Base-by-base conservation (phyloP, 805 yeast species). In the Ogataea pignaliae region DNA sequence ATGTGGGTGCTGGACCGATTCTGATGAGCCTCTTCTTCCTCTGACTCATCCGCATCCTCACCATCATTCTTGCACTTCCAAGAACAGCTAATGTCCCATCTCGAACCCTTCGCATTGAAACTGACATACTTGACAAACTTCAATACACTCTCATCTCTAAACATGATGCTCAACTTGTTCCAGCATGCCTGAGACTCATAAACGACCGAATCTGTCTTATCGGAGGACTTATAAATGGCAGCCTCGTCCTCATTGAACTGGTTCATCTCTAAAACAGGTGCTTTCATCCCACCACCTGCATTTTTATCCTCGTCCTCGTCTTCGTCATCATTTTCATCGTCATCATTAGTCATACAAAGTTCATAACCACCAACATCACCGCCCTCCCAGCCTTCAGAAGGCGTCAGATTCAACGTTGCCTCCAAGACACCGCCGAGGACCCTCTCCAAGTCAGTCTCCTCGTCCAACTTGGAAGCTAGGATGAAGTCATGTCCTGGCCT, bases 341-440 rank as follows among this genome's bases (percentile, higher is more conserved):
- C 71, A 37, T 77, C 78, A 47, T 74, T 68, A n/a, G 74, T 70
- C 95, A 93, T 87, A 57, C 91, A 83, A 42, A 95, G 69, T 59
- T 93, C 97, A 65, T 95, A 93, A 2, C 97, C 99, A 32, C 99
- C 99, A 39, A 73, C 68, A 55, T 88, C 96, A n/a, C 95, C 95
- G 30, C 78, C 71, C 39, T 80, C 87, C 97, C 97, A 91, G 34
- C 87, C 87, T 45, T 69, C 66, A 2, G 85, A 75, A 1, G 97
- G 96, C 0, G 98, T 91, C 37, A 93, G 62, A 43, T 82, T 79
- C 44, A 91, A 64, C 0, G 95, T 86, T 3, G 89, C 93, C 57
- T 91, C 98, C 15, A 91, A 62, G 1, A 79, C 60, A 2, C 78
- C 76, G 35, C 71, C 75, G 36, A 78, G 65, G 2, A 73, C 69